phyloP scores from a whole-genome alignment of 2,329 filamentous ascomycete species.

The Botryosphaeria agaves region DNA sequence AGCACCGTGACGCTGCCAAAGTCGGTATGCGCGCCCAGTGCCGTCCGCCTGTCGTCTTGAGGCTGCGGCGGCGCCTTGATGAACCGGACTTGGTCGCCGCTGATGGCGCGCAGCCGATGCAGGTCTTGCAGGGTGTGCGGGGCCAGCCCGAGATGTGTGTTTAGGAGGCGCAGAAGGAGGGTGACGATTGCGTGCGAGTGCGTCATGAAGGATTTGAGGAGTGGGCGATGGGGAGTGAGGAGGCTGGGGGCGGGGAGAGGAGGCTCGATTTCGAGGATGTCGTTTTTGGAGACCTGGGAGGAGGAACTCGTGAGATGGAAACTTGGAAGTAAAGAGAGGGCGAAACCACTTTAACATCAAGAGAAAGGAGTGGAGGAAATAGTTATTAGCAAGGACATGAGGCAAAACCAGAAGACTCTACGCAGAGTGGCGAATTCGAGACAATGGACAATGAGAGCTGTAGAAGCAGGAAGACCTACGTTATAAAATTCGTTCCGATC shows the following conservation, averaged over 20 bases:
- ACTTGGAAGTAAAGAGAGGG: too few relatives aligned
- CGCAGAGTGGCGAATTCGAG: too few relatives aligned
- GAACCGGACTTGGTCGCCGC: slow-evolving; percentile 37
- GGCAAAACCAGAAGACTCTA: too few relatives aligned
- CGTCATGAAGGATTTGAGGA: slow-evolving; percentile 26
- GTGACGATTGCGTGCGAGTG: slow-evolving; percentile 27
- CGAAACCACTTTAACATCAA: too few relatives aligned
- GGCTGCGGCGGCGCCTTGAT: slow-evolving; percentile 31
- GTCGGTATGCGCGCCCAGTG: slow-evolving; percentile 37
- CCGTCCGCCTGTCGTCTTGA: slow-evolving; percentile 21
- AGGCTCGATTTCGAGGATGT: slow-evolving; percentile 24
- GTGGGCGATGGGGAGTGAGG: slow-evolving; percentile 17
- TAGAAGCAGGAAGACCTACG: slow-evolving; percentile 16
- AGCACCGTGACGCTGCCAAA: slow-evolving; percentile 38
- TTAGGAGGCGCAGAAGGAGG: slow-evolving; percentile 26
- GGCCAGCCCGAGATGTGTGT: slow-evolving; percentile 24
- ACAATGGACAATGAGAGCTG: too few relatives aligned
- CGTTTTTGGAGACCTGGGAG: slow-evolving; percentile 35
- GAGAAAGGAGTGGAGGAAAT: neutral
- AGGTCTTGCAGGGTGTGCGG: slow-evolving; percentile 24
- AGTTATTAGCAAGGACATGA: too few relatives aligned
- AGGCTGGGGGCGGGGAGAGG: slow-evolving; percentile 24
- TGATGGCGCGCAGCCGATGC: slow-evolving; percentile 24
- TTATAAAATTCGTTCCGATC: slow-evolving; percentile 40
- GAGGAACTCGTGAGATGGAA: too few relatives aligned